These are phyloP conservation scores for Mychonastes homosphaera DNA, from an alignment of 139 green algal species.

Conservation along the genomic window DNA sequence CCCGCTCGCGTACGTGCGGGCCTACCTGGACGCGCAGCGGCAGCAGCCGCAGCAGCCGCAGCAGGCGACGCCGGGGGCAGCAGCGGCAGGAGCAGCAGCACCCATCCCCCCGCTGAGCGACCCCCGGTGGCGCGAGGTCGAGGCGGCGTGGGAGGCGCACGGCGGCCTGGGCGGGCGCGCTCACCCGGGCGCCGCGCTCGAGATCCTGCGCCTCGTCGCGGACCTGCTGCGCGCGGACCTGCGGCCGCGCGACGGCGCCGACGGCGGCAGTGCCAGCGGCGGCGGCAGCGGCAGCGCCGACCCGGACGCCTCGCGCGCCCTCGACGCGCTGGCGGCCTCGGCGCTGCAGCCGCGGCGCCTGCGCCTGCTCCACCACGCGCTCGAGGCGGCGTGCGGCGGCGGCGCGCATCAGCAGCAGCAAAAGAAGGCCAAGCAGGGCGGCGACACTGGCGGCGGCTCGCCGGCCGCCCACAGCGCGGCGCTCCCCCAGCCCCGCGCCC, in stretches of 20 bases:
- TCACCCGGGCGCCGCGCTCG: slow-evolving; percentile 7
- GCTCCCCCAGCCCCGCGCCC: slow-evolving; percentile 1
- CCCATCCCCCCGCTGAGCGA: too few species aligned
- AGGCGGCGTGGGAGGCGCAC: slow-evolving; percentile 27
- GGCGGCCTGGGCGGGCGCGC: slow-evolving; percentile 3
- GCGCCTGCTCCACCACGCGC: not conserved
- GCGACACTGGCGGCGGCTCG: not conserved
- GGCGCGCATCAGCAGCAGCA: not conserved
- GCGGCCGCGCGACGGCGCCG: not conserved
- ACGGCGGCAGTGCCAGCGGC: slow-evolving; percentile 1
- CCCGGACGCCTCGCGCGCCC: not conserved
- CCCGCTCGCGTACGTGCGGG: not conserved
- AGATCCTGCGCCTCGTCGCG: slow-evolving; percentile 15
- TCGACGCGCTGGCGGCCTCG: not conserved
- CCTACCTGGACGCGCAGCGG: slow-evolving; percentile 4
- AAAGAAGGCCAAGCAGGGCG: not conserved
- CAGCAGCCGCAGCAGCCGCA: slow-evolving; percentile 5
- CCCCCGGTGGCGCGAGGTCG: too few species aligned
- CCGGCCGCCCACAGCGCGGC: not conserved
- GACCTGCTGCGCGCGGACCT: slow-evolving; percentile 2
- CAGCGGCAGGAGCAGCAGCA: slow-evolving; percentile 11
- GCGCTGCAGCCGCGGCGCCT: not conserved
- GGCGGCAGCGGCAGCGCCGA: slow-evolving; percentile 1
- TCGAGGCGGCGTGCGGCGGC: not conserved
- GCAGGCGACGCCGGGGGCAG: not conserved